phyloP scores from a whole-genome alignment of 345 rosid species.

The Gossypium thurberi region DNA sequence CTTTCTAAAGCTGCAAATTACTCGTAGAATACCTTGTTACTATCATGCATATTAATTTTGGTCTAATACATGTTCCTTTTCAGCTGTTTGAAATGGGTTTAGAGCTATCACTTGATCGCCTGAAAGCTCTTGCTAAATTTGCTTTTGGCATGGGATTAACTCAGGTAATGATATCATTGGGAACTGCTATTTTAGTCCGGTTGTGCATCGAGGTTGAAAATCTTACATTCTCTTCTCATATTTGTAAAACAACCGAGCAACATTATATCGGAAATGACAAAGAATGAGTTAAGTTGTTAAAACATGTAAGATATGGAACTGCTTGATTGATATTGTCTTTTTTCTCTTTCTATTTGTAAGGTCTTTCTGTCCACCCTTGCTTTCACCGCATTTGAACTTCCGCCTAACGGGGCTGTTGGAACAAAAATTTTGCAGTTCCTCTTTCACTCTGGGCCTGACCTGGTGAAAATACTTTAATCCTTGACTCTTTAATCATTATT shows the following conservation, averaged over 20 bases:
- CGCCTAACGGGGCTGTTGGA: conserved; percentile 93
- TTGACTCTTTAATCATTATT: not conserved
- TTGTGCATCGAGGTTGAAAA: conserved; percentile 6
- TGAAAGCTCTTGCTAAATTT: conserved; percentile 91
- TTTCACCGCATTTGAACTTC: conserved; percentile 96
- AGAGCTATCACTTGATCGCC: conserved; percentile 93
- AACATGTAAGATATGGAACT: not conserved
- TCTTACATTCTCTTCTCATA: conserved; percentile 1
- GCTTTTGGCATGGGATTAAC: conserved; percentile 97
- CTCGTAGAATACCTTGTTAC: conserved; percentile 3
- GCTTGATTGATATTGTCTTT: not conserved
- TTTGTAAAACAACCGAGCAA: not conserved
- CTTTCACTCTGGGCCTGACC: conserved; percentile 82
- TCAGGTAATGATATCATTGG: conserved; percentile 51
- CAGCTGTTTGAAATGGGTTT: conserved; percentile 99
- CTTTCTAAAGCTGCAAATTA: conserved; percentile 1
- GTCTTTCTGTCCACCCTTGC: conserved; percentile 87
- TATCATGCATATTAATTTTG: conserved; percentile 12
- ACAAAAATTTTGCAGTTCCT: conserved; percentile 82
- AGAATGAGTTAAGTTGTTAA: not conserved
- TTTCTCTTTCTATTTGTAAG: conserved; percentile 37
- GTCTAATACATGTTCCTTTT: conserved; percentile 29
- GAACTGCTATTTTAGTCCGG: conserved; percentile 8
- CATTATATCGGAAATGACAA: not conserved
- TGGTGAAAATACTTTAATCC: conserved; percentile 42